phyloP scores from a whole-genome alignment of 1,139 yeast genomes.

The Hemisphaericaspora xylanilytica region DNA sequence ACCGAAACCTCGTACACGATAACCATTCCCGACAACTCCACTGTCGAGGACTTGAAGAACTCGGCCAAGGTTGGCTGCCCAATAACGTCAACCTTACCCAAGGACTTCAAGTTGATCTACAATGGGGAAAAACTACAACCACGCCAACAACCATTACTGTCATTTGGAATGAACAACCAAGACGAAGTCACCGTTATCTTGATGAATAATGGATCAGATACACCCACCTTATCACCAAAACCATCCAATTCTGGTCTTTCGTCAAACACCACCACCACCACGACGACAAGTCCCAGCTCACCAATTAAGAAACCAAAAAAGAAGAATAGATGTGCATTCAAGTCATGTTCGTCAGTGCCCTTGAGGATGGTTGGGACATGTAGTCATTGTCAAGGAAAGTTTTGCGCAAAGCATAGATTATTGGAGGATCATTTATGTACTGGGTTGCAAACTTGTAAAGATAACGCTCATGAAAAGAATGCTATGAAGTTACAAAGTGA shows the following conservation, averaged over 20 bases:
- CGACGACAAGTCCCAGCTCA: conserved; percentile 15
- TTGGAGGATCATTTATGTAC: conserved; percentile 82
- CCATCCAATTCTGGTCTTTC: conserved; percentile 10
- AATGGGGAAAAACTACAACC: conserved; percentile 51
- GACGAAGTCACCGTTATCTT: conserved; percentile 40
- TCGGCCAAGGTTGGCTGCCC: conserved; percentile 46
- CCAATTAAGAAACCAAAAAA: conserved; percentile 42
- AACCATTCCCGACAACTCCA: conserved; percentile 48
- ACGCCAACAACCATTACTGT: conserved; percentile 21
- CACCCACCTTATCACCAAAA: conserved; percentile 20
- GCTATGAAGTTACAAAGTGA: conserved; percentile 43
- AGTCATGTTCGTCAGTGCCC: conserved; percentile 62
- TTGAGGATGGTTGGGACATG: conserved; percentile 88
- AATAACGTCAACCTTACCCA: conserved; percentile 29
- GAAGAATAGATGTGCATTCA: conserved; percentile 64
- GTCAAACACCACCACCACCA: conserved; percentile 10
- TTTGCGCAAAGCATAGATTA: conserved; percentile 83
- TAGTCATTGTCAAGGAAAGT: conserved; percentile 79
- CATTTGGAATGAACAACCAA: conserved; percentile 22
- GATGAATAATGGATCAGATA: conserved; percentile 37
- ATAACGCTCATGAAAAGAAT: conserved; percentile 59
- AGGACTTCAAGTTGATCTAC: conserved; percentile 48
- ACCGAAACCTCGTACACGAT: conserved; percentile 42
- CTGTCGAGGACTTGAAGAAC: conserved; percentile 48
- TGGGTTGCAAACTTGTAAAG: conserved; percentile 79